Percentiles rank a stretch among this genome's conserved stretches.
These are phyloP conservation scores for Ciborinia camelliae DNA, from an alignment of 2,329 filamentous ascomycete species.

Conservation along the genomic window DNA sequence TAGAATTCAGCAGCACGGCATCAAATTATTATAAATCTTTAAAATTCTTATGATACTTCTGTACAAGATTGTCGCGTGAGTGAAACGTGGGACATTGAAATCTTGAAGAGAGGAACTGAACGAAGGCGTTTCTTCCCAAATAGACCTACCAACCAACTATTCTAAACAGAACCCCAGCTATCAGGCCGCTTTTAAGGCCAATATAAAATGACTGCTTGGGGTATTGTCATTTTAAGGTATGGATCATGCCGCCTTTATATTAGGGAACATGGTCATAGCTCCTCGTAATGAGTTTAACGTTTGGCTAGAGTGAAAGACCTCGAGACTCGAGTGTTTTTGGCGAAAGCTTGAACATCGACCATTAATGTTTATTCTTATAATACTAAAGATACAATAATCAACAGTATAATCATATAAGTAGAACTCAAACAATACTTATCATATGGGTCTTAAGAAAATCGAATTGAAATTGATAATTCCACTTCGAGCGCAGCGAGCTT, in stretches of 20 bases:
- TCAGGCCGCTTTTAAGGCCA: conserved; percentile 16
- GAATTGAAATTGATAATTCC: neutral
- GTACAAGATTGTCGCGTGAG: conserved; percentile 18
- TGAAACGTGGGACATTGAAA: conserved; percentile 20
- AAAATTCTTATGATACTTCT: conserved; percentile 12
- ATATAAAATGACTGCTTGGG: neutral
- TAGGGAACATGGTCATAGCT: conserved; percentile 7
- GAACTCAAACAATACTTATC: neutral
- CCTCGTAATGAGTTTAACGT: neutral
- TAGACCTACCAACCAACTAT: conserved; percentile 12
- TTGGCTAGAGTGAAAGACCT: neutral
- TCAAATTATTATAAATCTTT: neutral
- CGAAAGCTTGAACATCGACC: no score
- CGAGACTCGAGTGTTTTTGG: no score
- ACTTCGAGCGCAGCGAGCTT: neutral
- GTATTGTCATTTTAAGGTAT: conserved; percentile 3
- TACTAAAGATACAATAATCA: no score
- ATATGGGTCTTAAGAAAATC: neutral
- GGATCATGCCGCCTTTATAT: conserved; percentile 1
- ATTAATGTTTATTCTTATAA: no score
- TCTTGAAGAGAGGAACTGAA: conserved; percentile 5
- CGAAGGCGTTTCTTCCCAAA: conserved; percentile 15
- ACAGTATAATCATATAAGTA: no score
- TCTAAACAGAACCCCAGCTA: neutral
- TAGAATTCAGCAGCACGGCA: neutral